phyloP scores from a whole-genome alignment of 257 asterid genomes.

The Fraxinus anomala region DNA sequence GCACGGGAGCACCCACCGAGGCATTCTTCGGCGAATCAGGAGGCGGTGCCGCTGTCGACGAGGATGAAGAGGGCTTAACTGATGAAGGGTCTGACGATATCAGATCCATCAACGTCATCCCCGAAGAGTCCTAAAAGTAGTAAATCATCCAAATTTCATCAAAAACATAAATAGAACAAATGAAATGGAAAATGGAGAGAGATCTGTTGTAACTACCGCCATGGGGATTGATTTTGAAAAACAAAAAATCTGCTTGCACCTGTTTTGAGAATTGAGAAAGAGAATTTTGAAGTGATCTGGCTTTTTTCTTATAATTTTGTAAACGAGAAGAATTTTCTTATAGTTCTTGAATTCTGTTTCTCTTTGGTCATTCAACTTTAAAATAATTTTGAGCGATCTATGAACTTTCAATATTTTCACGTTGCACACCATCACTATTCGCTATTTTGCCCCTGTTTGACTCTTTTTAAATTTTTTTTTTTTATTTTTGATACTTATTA shows the following conservation, averaged over 20 bases:
- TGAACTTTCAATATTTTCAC: too few relatives aligned
- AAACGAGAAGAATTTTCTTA: background rate
- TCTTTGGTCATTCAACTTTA: too few relatives aligned
- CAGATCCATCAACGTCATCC: conserved; percentile 98
- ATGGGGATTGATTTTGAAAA: background rate
- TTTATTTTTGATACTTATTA: too few relatives aligned
- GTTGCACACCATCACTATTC: too few relatives aligned
- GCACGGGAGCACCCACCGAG: conserved; percentile 49
- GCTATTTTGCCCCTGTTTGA: too few relatives aligned
- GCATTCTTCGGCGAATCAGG: conserved; percentile 44
- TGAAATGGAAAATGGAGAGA: background rate
- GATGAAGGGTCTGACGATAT: conserved; percentile 88
- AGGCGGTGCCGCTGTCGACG: conserved; percentile 58
- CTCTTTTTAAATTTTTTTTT: too few relatives aligned
- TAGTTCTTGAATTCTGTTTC: background rate
- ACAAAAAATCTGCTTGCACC: too few relatives aligned
- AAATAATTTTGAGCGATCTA: too few relatives aligned
- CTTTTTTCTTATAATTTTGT: background rate
- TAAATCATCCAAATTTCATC: background rate
- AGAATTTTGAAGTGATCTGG: background rate
- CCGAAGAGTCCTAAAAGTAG: conserved; percentile 70
- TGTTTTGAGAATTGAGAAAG: too few relatives aligned
- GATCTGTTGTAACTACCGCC: background rate
- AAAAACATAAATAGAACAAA: background rate
- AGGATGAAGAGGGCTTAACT: conserved; percentile 48